phyloP scores from a whole-genome alignment of 345 rosid species.

The Sonneratia alba region DNA sequence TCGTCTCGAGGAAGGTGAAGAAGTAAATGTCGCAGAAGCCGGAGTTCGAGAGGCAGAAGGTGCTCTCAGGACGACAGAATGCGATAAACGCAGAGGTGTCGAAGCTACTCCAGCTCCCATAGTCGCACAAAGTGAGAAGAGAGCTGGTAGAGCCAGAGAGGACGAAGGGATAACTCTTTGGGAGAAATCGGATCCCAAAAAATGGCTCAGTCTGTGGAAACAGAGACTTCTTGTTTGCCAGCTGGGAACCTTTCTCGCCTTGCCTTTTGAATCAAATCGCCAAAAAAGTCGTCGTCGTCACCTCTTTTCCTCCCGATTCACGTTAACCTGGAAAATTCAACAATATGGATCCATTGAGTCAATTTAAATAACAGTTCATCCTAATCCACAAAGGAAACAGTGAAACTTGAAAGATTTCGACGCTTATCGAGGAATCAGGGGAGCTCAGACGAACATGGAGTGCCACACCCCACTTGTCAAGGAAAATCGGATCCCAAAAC shows the following conservation, averaged over 20 bases:
- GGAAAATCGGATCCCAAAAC: slow-evolving; percentile 13
- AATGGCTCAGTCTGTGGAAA: background rate
- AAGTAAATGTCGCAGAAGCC: slow-evolving; percentile 30
- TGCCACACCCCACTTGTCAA: no score
- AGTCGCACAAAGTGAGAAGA: background rate
- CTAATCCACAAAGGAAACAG: no score
- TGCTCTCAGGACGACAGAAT: slow-evolving; percentile 36
- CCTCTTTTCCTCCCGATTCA: background rate
- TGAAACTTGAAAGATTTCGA: background rate
- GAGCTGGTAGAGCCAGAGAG: background rate
- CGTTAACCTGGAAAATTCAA: slow-evolving; percentile 9
- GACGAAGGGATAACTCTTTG: background rate
- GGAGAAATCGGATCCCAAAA: background rate
- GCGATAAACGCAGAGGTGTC: slow-evolving; percentile 46
- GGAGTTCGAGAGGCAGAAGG: slow-evolving; percentile 53
- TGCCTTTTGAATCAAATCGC: background rate
- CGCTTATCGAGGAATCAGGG: no score
- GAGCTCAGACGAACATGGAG: no score
- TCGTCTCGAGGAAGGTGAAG: slow-evolving; percentile 44
- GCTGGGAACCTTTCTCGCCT: background rate
- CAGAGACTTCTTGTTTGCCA: background rate
- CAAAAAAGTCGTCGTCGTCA: background rate
- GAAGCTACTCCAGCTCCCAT: slow-evolving; percentile 67
- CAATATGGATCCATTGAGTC: background rate
- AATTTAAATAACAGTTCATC: background rate